Base-by-base conservation (phyloP, 208 protist genomes). In the Leishmania arabica region DNA sequence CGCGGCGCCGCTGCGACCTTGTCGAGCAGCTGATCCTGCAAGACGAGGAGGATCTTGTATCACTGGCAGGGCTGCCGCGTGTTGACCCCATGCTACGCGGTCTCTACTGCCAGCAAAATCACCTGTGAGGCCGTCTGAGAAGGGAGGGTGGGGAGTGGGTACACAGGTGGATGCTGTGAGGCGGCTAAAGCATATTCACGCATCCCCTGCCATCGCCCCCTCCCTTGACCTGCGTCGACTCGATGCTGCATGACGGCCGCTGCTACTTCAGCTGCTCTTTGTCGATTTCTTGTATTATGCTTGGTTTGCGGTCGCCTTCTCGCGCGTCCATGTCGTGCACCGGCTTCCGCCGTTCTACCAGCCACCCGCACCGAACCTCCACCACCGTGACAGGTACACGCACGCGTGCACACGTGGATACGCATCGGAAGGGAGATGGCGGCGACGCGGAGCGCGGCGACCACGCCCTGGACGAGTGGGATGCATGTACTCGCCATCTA, bases 51-150 rank as follows among this genome's bases (percentile, higher is more conserved):
- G 87, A 93, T 31, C 72, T 96, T 54, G 91, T 96, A 24, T 54
- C 78, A 27, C 21, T 86, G 9, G 70, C 92, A 13, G 77, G 86
- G 19, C 3, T 96, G 53, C 91, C 93, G 19, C 89, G 90, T 70
- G 85, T 95, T 0, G 80, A 96, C 54, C 90, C 91, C 45, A 45
- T 94, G 60, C 68, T 91, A 71, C 88, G 93, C 7, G 78, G 86
- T n/a, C 87, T 89, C 4, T 96, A 93, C 65, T 96, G 93, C 65
- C 87, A 91, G 78, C 58, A 82, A 19, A 79, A 89, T 37, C n/a
- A 75, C 11, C 42, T 82, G 11, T 79, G 56, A 73, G 49, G 24
- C 37, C 24, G 24, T 53, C 68, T 49, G 42, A 6, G 21, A 37
- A 17, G 34, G 42, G 24, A 24, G 11, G 27, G 19, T 2, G 19